Percentiles rank a stretch among this genome's conserved stretches.
These are phyloP conservation scores for Gentiana macrophylla DNA, from an alignment of 257 asterid genomes.

Conservation along the genomic window DNA sequence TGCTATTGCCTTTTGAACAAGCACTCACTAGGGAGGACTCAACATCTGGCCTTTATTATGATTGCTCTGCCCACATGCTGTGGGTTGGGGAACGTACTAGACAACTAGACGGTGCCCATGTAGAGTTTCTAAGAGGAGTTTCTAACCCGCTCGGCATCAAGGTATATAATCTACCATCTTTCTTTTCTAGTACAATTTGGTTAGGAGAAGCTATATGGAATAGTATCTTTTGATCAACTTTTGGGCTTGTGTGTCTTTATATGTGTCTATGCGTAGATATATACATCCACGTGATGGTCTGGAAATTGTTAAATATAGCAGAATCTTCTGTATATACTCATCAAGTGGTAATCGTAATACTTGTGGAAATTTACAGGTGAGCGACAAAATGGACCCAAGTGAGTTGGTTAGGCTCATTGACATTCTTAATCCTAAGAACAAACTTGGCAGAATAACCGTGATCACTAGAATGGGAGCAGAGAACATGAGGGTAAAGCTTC, in stretches of 20 bases:
- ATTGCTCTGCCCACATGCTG: constrained; percentile 75
- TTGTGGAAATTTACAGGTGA: constrained; percentile 30
- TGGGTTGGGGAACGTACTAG: constrained; percentile 85
- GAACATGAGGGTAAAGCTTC: constrained; percentile 67
- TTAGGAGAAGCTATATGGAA: background rate
- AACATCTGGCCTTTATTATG: constrained; percentile 61
- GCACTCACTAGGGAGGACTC: constrained; percentile 75
- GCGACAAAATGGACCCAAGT: constrained; percentile 64
- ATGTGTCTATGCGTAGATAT: no score
- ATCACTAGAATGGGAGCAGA: constrained; percentile 71
- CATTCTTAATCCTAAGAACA: constrained; percentile 57
- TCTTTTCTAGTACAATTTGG: background rate
- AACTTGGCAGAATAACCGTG: constrained; percentile 65
- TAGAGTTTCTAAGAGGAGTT: constrained; percentile 62
- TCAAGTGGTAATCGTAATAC: no score
- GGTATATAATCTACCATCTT: constrained; percentile 17
- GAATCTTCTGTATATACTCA: no score
- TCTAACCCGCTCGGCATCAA: constrained; percentile 73
- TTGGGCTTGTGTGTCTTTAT: no score
- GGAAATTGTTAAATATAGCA: no score
- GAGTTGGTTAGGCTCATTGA: constrained; percentile 66
- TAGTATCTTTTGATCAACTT: no score
- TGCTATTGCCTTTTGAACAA: constrained; percentile 62
- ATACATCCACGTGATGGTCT: no score
- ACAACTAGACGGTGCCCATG: constrained; percentile 68